Evolutionary conservation across 1,284 basidiomycete species (phyloP).

Genomic region (Ceratobasidium papillatum): DNA sequence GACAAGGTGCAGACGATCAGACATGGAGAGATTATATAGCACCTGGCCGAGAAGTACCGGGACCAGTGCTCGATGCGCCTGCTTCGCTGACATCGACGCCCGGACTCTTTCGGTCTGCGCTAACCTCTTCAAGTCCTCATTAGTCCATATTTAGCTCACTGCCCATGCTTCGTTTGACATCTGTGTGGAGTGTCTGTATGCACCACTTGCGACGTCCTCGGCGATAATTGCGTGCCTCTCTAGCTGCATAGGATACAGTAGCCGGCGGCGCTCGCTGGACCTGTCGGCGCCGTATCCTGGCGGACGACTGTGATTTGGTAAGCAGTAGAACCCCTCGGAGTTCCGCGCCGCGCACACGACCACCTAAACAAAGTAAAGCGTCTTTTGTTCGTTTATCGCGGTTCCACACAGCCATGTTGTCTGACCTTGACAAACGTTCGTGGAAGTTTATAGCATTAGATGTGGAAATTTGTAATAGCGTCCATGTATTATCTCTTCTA

Average conservation of each 20-base stretch:
- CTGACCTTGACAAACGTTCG: not conserved
- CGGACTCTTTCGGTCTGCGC: slow-evolving; percentile 11
- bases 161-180: not conserved
- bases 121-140: not conserved
- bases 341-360: slow-evolving; percentile 12
- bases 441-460: not conserved
- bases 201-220: not conserved
- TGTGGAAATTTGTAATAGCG: not conserved
- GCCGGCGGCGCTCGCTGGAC: slow-evolving; percentile 19
- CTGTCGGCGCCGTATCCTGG: slow-evolving; percentile 1
- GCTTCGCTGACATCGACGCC: slow-evolving; percentile 3
- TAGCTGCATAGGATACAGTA: not conserved
- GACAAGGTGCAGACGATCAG: not conserved
- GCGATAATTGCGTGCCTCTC: not conserved
- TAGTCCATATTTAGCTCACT: not conserved
- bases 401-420: not conserved
- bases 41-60: slow-evolving; percentile 16
- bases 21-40: not conserved
- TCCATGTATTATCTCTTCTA: not conserved
- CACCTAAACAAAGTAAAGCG: not conserved
- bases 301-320: not conserved
- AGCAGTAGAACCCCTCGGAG: slow-evolving; percentile 22
- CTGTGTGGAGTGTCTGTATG: not conserved
- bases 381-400: not conserved
- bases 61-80: not conserved